These are phyloP conservation scores for Opeltia flavorubescens DNA, from an alignment of 495 filamentous ascomycete genomes.

Conservation along the genomic window DNA sequence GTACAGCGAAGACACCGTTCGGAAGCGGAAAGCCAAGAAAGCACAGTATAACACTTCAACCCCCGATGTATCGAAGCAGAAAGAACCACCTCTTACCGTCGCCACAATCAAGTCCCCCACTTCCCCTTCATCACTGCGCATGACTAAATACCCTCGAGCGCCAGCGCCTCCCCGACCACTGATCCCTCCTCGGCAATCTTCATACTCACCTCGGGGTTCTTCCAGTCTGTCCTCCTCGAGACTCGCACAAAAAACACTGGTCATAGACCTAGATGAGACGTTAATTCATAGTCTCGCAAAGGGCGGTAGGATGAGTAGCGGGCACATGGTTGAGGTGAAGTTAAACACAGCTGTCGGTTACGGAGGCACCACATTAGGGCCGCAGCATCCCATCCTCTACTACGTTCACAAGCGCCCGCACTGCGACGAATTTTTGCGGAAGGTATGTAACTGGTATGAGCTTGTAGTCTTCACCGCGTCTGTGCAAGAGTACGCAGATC, in stretches of 20 bases:
- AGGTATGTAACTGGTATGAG: slow-evolving; percentile 96
- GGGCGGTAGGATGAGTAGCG: slow-evolving; percentile 86
- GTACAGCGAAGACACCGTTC: slow-evolving; percentile 61
- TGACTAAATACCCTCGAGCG: slow-evolving; percentile 80
- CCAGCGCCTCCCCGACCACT: slow-evolving; percentile 80
- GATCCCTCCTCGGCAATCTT: slow-evolving; percentile 72
- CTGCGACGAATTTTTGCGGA: slow-evolving; percentile 92
- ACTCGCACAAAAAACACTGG: slow-evolving; percentile 70
- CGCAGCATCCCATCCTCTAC: slow-evolving; percentile 92
- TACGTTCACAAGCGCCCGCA: slow-evolving; percentile 96
- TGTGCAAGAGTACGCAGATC: slow-evolving; percentile 96
- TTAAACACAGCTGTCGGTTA: slow-evolving; percentile 53
- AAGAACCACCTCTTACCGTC: slow-evolving; percentile 23
- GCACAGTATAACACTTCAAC: slow-evolving; percentile 13
- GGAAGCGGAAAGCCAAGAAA: slow-evolving; percentile 41
- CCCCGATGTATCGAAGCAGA: slow-evolving; percentile 3
- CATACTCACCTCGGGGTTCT: slow-evolving; percentile 50
- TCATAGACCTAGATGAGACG: slow-evolving; percentile 92
- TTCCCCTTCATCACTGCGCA: slow-evolving; percentile 52
- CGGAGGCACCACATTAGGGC: slow-evolving; percentile 49
- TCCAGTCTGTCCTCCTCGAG: slow-evolving; percentile 28
- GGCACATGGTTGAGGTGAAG: slow-evolving; percentile 98
- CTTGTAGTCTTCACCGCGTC: slow-evolving; percentile 94
- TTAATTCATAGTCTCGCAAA: slow-evolving; percentile 95
- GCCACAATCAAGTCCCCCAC: slow-evolving; percentile 74